Percentiles rank a stretch among this genome's conserved stretches.
Conservation (phyloP, 2,329 filamentous ascomycete genomes). For the Parastagonospora avenae region DNA sequence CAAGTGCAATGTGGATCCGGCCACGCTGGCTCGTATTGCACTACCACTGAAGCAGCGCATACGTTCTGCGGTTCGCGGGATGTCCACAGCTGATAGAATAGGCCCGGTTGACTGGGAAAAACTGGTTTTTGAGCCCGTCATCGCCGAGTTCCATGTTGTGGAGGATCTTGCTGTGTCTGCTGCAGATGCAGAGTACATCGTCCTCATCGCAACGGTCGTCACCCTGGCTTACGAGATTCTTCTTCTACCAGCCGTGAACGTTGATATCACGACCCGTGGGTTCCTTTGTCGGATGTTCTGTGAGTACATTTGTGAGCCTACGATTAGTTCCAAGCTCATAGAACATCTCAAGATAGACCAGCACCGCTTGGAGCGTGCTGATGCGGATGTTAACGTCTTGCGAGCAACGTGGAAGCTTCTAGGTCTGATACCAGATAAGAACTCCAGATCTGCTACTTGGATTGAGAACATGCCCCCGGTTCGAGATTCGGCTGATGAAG, state of each 20-base stretch:
- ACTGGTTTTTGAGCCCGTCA: not conserved
- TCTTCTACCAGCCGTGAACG: not conserved
- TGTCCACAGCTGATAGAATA: too few species aligned
- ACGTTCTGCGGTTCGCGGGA: not conserved
- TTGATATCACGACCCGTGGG: not conserved
- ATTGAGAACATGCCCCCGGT: too few species aligned
- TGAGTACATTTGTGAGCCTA: conserved; percentile 1
- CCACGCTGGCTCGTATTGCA: not conserved
- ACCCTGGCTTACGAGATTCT: not conserved
- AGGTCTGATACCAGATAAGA: not conserved
- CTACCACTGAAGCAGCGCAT: not conserved
- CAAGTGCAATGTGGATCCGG: not conserved
- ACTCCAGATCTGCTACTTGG: not conserved
- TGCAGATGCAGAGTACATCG: not conserved
- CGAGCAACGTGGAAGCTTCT: not conserved
- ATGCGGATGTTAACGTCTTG: not conserved
- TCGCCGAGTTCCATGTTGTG: not conserved
- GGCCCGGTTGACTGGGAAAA: not conserved
- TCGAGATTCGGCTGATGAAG: not conserved
- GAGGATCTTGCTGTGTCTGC: not conserved
- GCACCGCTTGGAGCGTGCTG: not conserved
- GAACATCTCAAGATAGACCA: not conserved
- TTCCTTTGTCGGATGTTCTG: not conserved
- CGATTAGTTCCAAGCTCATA: not conserved
- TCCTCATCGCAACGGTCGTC: not conserved